Base-by-base conservation (phyloP, 495 filamentous ascomycete species). In the Penicillium atrosanguineum region DNA sequence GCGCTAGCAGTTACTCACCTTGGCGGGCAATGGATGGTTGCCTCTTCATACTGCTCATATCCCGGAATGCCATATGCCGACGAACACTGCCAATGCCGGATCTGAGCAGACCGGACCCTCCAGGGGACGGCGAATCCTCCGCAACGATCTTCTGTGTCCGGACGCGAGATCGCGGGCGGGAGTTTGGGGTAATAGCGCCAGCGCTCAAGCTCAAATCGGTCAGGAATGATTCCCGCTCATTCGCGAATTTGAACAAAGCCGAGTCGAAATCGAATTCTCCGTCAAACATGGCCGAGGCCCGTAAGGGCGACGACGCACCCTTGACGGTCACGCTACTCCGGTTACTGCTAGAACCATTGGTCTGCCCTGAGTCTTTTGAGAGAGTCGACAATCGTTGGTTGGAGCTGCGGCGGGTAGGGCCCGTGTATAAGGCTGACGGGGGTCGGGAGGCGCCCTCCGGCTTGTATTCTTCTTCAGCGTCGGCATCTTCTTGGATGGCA, bases 1-100 rank as follows among this genome's bases (percentile, higher is more conserved):
- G 4, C 11, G 7, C 7, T 9, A 34, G 31, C 31, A 14, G 14
- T 34, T n/a, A 74, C 88, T 73, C 75, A 93, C 90, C 82, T 76
- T 90, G 83, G 69, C 88, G 86, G 41, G 87, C 83, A 68, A 84
- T 74, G 1, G 83, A 87, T 37, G 91, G 87, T 66, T 96, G 91
- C 68, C 90, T 83, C 76, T 91, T 95, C 81, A 89, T 84, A 72
- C 92, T 96, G 64, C 86, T 97, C 88, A 98, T 90, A 62, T 96
- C 94, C 52, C 87, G 79, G 61, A 93, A 88, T 48, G 93, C 92
- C 71, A 96, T 87, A 53, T 89, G 88, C 63, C 91, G 83, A 38
- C 90, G 80, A 52, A 96, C 86, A 72, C 89, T 95, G 7, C 90
- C 91, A 67, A 83, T 79, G 39, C 74, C 75, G 18, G 80, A 81